Conservation (phyloP, 371 early-diverging fungal species). For the Rhizopus arrhizus region DNA sequence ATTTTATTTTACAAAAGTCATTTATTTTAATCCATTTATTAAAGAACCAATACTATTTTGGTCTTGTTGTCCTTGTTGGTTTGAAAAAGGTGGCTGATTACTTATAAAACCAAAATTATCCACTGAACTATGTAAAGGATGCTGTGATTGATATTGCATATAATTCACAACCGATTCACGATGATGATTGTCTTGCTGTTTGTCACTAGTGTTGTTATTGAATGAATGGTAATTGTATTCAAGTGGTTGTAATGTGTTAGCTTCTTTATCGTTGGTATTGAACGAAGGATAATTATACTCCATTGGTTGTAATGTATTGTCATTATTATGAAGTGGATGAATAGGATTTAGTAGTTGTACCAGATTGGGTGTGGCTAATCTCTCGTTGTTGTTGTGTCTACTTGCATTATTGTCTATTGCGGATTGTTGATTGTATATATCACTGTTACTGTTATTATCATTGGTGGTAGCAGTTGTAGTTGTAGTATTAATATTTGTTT, state of each 20-base stretch:
- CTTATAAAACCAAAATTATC: not conserved
- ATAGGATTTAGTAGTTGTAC: slow-evolving; percentile 48
- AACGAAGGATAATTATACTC: not conserved
- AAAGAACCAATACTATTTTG: not conserved
- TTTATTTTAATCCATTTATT: not conserved
- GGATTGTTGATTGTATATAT: not conserved
- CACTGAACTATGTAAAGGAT: not conserved
- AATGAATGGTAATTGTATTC: not conserved
- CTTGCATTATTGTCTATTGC: slow-evolving; percentile 7
- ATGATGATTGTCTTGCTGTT: not conserved
- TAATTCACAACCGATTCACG: not conserved
- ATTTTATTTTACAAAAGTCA: not conserved
- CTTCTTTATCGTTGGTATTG: not conserved
- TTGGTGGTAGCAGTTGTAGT: slow-evolving; percentile 1
- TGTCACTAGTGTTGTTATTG: slow-evolving; percentile 2
- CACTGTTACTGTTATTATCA: slow-evolving; percentile 14
- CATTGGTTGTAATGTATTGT: not conserved
- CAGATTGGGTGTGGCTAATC: slow-evolving; percentile 29
- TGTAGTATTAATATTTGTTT: no score
- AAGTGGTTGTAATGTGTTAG: not conserved
- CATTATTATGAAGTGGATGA: slow-evolving; percentile 33
- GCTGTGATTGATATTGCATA: not conserved
- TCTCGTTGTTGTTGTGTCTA: slow-evolving; percentile 9
- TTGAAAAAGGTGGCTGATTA: not conserved
- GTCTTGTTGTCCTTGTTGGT: not conserved